phyloP scores from a whole-genome alignment of 148 eudicot genomes.

The Agrostemma githago region DNA sequence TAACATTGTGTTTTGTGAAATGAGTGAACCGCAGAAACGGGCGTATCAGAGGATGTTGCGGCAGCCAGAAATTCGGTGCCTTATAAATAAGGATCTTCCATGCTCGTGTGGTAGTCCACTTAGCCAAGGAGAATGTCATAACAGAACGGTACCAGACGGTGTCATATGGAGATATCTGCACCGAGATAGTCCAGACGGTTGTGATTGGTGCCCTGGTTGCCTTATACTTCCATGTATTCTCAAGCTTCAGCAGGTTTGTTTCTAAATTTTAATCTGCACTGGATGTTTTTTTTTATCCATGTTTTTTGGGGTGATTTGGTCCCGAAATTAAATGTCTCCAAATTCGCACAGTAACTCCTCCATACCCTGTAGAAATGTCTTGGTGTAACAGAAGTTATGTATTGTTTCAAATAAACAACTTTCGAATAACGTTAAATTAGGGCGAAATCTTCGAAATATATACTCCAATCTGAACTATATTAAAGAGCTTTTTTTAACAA shows the following conservation, averaged over 20 bases:
- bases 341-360: no score
- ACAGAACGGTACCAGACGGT: slow-evolving; percentile 75
- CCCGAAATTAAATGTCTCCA: no score
- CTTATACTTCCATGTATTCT: slow-evolving; percentile 88
- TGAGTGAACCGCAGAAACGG: slow-evolving; percentile 88
- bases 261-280: neutral
- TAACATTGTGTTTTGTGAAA: slow-evolving; percentile 92
- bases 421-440: no score
- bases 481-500: no score
- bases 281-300: neutral
- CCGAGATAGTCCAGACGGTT: slow-evolving; percentile 78
- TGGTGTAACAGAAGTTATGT: no score
- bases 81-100: slow-evolving; percentile 81
- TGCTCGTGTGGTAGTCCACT: slow-evolving; percentile 97
- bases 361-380: no score
- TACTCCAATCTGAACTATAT: no score
- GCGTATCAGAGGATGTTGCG: slow-evolving; percentile 79
- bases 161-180: slow-evolving; percentile 88
- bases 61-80: slow-evolving; percentile 79
- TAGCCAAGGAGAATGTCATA: slow-evolving; percentile 84
- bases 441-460: no score
- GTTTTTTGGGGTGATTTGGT: no score
- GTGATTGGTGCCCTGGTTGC: slow-evolving; percentile 90
- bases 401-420: no score
- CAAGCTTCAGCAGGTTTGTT: slow-evolving; percentile 88